Percentiles rank a stretch among this genome's conserved stretches.
Evolutionary conservation across 1,139 yeast species (phyloP).

Genomic region (Yamadazyma taylorii): DNA sequence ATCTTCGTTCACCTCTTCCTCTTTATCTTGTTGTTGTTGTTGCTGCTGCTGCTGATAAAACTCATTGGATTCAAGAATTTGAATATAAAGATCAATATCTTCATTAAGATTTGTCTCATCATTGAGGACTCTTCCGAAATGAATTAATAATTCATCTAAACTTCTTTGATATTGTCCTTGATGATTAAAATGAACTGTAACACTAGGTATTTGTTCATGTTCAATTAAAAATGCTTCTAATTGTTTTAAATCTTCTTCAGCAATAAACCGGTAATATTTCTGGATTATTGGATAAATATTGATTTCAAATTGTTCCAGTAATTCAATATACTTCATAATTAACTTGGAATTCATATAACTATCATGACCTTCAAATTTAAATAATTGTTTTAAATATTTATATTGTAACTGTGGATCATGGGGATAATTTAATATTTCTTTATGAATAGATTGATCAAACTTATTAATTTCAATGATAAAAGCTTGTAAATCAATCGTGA

Average conservation of each 20-base stretch:
- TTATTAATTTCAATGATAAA: conserved; percentile 39
- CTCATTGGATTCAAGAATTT: conserved; percentile 28
- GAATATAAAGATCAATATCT: conserved; percentile 35
- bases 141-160: conserved; percentile 24
- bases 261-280: conserved; percentile 2
- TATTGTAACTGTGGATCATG: conserved; percentile 24
- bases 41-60: conserved; percentile 7
- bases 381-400: conserved; percentile 28
- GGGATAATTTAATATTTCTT: conserved; percentile 27
- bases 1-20: conserved; percentile 15
- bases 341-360: conserved; percentile 21
- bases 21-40: conserved; percentile 5
- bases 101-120: conserved; percentile 23
- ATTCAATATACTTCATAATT: conserved; percentile 29
- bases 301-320: conserved; percentile 22
- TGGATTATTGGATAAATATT: conserved; percentile 5
- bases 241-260: conserved; percentile 15
- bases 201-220: conserved; percentile 29
- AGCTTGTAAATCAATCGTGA: conserved; percentile 32
- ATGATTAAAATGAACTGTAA: conserved; percentile 27
- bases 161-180: conserved; percentile 26
- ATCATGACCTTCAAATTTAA: conserved; percentile 9
- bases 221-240: conserved; percentile 23
- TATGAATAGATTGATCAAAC: conserved; percentile 40
- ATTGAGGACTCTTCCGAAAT: conserved; percentile 18